phyloP scores from a whole-genome alignment of 176 grass and related monocot species.

The Cymbopogon citratus region DNA sequence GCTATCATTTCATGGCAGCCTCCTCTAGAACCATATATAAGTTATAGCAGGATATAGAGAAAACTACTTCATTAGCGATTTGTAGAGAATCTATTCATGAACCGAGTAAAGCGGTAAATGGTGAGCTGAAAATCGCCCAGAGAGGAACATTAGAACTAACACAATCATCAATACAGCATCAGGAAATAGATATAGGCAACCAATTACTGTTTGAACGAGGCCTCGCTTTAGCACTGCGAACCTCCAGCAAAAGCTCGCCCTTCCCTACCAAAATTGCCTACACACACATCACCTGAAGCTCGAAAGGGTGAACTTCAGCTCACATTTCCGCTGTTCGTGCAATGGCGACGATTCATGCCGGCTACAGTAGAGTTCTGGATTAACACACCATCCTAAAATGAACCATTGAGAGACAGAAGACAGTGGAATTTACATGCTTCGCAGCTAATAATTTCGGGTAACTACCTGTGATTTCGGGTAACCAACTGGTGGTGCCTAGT shows the following conservation, averaged over 20 bases:
- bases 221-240: slow-evolving; percentile 12
- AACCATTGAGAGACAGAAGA: slow-evolving; percentile 8
- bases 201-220: background rate
- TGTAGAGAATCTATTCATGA: background rate
- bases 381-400: slow-evolving; percentile 19
- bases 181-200: slow-evolving; percentile 8
- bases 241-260: background rate
- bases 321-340: background rate
- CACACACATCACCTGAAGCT: slow-evolving; percentile 37
- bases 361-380: slow-evolving; percentile 26
- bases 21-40: too few relatives aligned
- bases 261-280: slow-evolving; percentile 50
- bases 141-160: background rate
- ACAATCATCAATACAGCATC: slow-evolving; percentile 9
- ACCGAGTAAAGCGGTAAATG: background rate
- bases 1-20: too few relatives aligned
- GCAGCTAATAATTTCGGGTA: background rate
- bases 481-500: slow-evolving; percentile 19
- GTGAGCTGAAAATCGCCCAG: background rate
- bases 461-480: background rate
- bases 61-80: too few relatives aligned
- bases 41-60: too few relatives aligned
- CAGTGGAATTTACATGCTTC: slow-evolving; percentile 34
- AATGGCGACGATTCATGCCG: slow-evolving; percentile 15
- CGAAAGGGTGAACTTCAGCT: slow-evolving; percentile 2